Evolutionary conservation across 2,329 filamentous ascomycete species (phyloP).

Genomic region (Tolypocladium ovalisporum): DNA sequence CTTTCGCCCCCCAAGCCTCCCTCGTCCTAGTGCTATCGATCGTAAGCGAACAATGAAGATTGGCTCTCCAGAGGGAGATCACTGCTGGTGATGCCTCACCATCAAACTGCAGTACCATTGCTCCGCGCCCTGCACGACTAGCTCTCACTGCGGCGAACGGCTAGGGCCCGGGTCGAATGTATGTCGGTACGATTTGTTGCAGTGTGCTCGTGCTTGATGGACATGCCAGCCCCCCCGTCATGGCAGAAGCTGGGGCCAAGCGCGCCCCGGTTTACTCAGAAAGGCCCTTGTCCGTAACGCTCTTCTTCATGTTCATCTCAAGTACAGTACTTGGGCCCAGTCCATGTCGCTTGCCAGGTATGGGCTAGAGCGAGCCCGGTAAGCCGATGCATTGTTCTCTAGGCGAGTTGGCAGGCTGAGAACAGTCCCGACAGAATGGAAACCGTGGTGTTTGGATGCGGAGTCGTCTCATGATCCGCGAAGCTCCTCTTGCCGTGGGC

Average conservation of each 20-base stretch:
- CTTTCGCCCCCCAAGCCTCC: not conserved
- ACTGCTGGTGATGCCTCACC: not conserved
- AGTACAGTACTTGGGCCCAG: not conserved
- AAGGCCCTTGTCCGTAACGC: not conserved
- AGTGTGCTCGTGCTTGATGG: not conserved
- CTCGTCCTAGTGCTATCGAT: conserved; percentile 2
- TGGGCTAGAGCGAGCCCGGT: not conserved
- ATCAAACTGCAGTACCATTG: not conserved
- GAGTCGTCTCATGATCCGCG: not conserved
- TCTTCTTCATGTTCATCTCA: not conserved
- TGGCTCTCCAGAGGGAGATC: not conserved
- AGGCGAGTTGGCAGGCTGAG: not conserved
- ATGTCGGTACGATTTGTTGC: not conserved
- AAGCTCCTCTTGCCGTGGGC: not conserved
- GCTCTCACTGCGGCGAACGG: not conserved
- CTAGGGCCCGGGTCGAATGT: not conserved
- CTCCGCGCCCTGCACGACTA: not conserved
- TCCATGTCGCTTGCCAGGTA: not conserved
- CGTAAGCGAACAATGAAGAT: not conserved
- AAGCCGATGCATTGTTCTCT: not conserved
- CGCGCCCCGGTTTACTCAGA: not conserved
- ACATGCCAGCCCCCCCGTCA: not conserved
- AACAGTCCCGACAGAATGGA: conserved; percentile 4
- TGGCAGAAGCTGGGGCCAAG: not conserved
- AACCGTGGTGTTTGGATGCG: conserved; percentile 2